Evolutionary conservation across 768 basidiomycete species (phyloP), one percentile per base, ranked within the genome.

Genomic region (Mrakia gelida): DNA sequence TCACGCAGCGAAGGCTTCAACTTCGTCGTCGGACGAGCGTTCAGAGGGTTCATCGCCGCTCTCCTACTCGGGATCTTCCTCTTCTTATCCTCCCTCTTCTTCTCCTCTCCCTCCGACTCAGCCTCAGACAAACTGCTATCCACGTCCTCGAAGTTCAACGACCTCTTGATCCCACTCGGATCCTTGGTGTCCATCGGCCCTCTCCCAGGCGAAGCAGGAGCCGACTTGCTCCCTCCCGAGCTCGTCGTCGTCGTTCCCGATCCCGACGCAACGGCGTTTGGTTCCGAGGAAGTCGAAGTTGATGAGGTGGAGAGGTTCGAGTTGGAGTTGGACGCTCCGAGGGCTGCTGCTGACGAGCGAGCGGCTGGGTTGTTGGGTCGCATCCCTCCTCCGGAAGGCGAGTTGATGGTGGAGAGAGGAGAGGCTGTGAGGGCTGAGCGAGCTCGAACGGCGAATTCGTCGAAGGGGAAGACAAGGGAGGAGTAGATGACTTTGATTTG

Each of bases 391-490:
- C 56, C 43, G 5, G 76, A 59, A 26, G 43, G 32, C 8, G 76
- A 38, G 9, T 70, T 30, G 32, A 73, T 34, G 5, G 83, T 81
- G 1, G 83, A 81, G 13, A 82, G 73, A 21, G 81, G 82, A 21
- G 82, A 81, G 15, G 77, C 78, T 0, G 81, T 82, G 26, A 75
- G 80, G 18, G 81, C 79, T 49, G 75, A 75, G n/a, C 74, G 74
- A 23, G 90, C 92, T 71, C 90, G 89, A 70, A 91, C 89, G 77
- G 90, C 91, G 84, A 94, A 98, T 81, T 92, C 89, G 82, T 98
- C 96, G 82, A 94, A 99, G n/a, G 97, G 97, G 63, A 94, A 88
- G 81, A 99, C 92, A 82, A 99, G 92, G 75, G 92, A 90, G 77
- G 88, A 88, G 84, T 96, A 99, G 7, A 95, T 93, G 81, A 89